Evolutionary conservation across 441 rosid genomes (phyloP).

Genomic region (Pelargonium myrrhifolium): DNA sequence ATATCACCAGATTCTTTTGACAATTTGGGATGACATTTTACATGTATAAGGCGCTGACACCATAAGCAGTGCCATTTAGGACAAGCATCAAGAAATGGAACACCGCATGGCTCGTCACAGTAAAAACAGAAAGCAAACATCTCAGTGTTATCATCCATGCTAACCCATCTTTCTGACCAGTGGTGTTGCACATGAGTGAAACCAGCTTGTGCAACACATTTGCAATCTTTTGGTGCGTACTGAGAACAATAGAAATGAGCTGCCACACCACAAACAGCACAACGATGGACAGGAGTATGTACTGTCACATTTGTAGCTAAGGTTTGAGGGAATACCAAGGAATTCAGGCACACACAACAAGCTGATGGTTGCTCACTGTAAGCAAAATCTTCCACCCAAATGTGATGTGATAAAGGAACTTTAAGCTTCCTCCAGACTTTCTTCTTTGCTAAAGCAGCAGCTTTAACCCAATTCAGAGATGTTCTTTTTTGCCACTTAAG

Average conservation of each 20-base stretch:
- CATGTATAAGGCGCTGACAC: conserved; percentile 66
- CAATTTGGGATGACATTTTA: conserved; percentile 56
- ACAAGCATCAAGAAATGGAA: conserved; percentile 59
- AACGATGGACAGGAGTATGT: conserved; percentile 39
- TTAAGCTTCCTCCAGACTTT: conserved; percentile 47
- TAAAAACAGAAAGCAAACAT: conserved; percentile 55
- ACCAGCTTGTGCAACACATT: conserved; percentile 56
- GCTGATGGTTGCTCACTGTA: conserved; percentile 42
- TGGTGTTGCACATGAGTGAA: conserved; percentile 48
- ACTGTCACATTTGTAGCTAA: conserved; percentile 28
- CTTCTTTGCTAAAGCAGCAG: conserved; percentile 52
- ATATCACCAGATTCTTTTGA: conserved; percentile 51
- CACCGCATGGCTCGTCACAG: conserved; percentile 60
- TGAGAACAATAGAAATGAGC: conserved; percentile 57
- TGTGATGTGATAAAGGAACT: conserved; percentile 53
- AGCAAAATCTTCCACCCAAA: conserved; percentile 50
- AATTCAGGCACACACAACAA: conserved; percentile 51
- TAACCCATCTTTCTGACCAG: conserved; percentile 66
- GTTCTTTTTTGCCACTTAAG: conserved; percentile 52
- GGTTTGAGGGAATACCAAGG: conserved; percentile 35
- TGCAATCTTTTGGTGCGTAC: conserved; percentile 50
- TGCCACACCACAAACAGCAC: conserved; percentile 54
- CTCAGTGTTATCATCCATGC: conserved; percentile 49
- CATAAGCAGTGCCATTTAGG: conserved; percentile 69
- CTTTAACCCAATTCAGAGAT: conserved; percentile 50